These are phyloP conservation scores for Citrullus amarus DNA, from an alignment of 306 rosid species.

Conservation along the genomic window DNA sequence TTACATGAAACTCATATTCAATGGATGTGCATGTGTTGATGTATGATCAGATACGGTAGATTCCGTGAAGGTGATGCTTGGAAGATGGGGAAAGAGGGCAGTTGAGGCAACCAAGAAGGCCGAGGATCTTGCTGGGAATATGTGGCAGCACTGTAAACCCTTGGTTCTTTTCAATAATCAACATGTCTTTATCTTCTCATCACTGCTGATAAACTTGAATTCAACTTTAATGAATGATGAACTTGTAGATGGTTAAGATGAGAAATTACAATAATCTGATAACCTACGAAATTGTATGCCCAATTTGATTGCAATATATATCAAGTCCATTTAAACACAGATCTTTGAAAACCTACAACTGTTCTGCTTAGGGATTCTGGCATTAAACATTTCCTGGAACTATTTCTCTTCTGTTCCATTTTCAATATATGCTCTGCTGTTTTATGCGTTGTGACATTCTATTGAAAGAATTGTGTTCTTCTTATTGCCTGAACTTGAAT, in stretches of 20 bases:
- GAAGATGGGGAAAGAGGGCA: slow-evolving; percentile 89
- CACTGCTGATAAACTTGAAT: background rate
- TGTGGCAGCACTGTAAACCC: slow-evolving; percentile 92
- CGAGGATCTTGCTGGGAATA: slow-evolving; percentile 85
- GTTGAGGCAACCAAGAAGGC: slow-evolving; percentile 91
- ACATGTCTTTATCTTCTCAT: background rate
- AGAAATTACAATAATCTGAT: background rate
- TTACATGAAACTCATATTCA: background rate
- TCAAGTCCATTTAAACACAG: background rate
- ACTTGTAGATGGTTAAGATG: background rate
- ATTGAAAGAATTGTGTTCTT: background rate
- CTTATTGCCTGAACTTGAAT: background rate
- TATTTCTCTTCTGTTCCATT: background rate
- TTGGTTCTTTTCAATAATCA: background rate
- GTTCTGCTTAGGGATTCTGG: background rate
- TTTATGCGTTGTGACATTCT: background rate
- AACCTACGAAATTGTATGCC: background rate
- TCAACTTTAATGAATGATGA: background rate
- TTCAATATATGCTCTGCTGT: background rate
- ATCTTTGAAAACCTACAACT: background rate
- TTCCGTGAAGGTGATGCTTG: slow-evolving; percentile 71
- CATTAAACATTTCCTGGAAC: background rate
- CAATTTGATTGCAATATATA: background rate
- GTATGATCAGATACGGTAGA: slow-evolving; percentile 48
- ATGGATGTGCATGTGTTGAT: background rate